Percentiles rank a stretch among this genome's conserved stretches.
These are phyloP conservation scores for Fallopia convolvulus DNA, from an alignment of 148 eudicot genomes.

Conservation along the genomic window DNA sequence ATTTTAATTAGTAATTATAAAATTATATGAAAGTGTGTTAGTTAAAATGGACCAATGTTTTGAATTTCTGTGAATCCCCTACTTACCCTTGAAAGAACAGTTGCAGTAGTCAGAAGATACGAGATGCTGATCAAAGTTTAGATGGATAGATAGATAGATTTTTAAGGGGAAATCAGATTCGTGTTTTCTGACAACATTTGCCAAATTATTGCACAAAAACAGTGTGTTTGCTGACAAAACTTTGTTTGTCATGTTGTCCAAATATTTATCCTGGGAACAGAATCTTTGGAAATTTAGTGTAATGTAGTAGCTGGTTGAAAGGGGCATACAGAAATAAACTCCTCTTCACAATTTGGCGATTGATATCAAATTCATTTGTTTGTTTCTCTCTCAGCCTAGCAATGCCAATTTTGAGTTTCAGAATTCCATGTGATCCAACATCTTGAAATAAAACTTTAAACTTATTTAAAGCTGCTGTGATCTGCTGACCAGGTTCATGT, in stretches of 20 bases:
- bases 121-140: not conserved
- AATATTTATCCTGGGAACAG: not conserved
- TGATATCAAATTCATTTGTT: not conserved
- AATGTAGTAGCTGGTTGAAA: not conserved
- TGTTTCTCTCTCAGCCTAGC: not conserved
- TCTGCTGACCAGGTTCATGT: constrained; percentile 2
- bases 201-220: not conserved
- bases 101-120: not conserved
- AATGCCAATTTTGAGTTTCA: not conserved
- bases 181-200: not conserved
- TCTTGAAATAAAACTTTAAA: not conserved
- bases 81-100: not conserved
- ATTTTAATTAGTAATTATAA: not conserved
- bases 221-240: not conserved
- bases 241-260: not conserved
- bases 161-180: too few relatives aligned
- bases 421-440: constrained; percentile 2
- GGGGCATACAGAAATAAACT: not conserved
- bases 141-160: too few relatives aligned
- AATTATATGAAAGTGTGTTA: not conserved
- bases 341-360: not conserved
- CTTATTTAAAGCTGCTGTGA: not conserved
- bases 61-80: not conserved
- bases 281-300: not conserved
- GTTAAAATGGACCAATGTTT: not conserved